These are phyloP conservation scores for Saturnispora ahearnii DNA, from an alignment of 805 yeast species.

Conservation along the genomic window DNA sequence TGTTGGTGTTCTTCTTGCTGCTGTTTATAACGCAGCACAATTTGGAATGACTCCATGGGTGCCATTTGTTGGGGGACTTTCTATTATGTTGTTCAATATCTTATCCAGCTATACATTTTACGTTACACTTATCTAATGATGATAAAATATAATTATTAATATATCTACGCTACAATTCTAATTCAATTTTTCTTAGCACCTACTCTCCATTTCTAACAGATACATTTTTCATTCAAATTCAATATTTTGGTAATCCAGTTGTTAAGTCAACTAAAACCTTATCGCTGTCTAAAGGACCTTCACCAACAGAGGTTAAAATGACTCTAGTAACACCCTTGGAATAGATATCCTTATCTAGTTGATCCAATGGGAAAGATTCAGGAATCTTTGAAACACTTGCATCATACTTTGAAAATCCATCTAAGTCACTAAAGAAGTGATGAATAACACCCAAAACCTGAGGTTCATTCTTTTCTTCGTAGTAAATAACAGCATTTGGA, in stretches of 20 bases:
- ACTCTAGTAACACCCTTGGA: slow-evolving; percentile 65
- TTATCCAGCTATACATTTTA: slow-evolving; percentile 53
- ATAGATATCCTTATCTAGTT: slow-evolving; percentile 28
- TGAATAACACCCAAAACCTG: slow-evolving; percentile 63
- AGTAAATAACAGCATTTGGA: slow-evolving; percentile 95
- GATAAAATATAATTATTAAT: neutral
- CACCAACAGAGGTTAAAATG: slow-evolving; percentile 79
- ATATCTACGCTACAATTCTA: neutral
- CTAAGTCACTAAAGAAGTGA: slow-evolving; percentile 46
- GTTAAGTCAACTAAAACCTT: slow-evolving; percentile 47
- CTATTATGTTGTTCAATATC: slow-evolving; percentile 58
- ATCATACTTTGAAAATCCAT: slow-evolving; percentile 51
- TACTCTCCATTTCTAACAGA: neutral
- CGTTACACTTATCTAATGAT: slow-evolving; percentile 1
- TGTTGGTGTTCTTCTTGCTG: slow-evolving; percentile 64
- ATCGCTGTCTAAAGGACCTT: slow-evolving; percentile 64
- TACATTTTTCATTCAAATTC: neutral
- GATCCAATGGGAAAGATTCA: slow-evolving; percentile 19
- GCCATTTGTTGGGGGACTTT: slow-evolving; percentile 73
- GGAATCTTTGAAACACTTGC: slow-evolving; percentile 12
- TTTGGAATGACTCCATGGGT: slow-evolving; percentile 93
- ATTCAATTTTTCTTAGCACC: neutral
- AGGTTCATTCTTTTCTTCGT: slow-evolving; percentile 66
- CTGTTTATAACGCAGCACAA: slow-evolving; percentile 70
- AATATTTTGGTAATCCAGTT: slow-evolving; percentile 51